Percentiles rank a stretch among this genome's conserved stretches.
phyloP scores from a whole-genome alignment of 2,329 filamentous ascomycete genomes.

The Sordariomycetes sp. region DNA sequence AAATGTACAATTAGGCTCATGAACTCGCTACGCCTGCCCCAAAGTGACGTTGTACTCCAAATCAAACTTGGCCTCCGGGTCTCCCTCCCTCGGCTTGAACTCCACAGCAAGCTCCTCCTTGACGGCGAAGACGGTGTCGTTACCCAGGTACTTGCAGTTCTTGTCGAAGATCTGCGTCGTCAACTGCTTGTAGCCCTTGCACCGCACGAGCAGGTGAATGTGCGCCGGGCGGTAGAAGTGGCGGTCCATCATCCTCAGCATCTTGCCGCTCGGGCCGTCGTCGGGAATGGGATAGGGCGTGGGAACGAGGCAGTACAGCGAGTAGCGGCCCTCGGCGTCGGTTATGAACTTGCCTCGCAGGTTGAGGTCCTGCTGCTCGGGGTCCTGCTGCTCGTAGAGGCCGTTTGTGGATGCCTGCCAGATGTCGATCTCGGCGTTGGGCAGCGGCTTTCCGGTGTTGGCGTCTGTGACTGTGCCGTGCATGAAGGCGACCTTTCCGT shows the following conservation, averaged over 20 bases:
- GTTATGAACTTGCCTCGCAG: constrained; percentile 65
- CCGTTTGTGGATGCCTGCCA: constrained; percentile 74
- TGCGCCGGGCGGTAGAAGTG: constrained; percentile 50
- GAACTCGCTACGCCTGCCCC: constrained; percentile 2
- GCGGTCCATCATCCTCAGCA: constrained; percentile 44
- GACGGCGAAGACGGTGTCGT: constrained; percentile 45
- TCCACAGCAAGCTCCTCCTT: constrained; percentile 38
- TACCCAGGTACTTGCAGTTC: constrained; percentile 49
- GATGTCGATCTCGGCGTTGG: constrained; percentile 60
- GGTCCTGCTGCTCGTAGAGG: constrained; percentile 65
- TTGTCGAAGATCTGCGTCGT: constrained; percentile 68
- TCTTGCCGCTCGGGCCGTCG: constrained; percentile 42
- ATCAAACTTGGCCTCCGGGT: constrained; percentile 43
- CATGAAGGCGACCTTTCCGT: constrained; percentile 49
- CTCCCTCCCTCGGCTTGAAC: constrained; percentile 26
- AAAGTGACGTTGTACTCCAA: constrained; percentile 53
- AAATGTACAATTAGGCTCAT: neutral
- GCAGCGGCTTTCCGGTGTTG: constrained; percentile 53
- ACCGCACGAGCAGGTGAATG: constrained; percentile 44
- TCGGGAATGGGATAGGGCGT: constrained; percentile 43
- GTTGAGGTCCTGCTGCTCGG: constrained; percentile 62
- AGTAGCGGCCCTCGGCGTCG: constrained; percentile 54
- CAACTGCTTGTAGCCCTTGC: constrained; percentile 51
- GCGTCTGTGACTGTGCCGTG: constrained; percentile 51
- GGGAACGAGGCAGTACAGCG: constrained; percentile 51